Evolutionary conservation across 257 asterid genomes (phyloP).

Genomic region (Nicotiana tomentosiformis): DNA sequence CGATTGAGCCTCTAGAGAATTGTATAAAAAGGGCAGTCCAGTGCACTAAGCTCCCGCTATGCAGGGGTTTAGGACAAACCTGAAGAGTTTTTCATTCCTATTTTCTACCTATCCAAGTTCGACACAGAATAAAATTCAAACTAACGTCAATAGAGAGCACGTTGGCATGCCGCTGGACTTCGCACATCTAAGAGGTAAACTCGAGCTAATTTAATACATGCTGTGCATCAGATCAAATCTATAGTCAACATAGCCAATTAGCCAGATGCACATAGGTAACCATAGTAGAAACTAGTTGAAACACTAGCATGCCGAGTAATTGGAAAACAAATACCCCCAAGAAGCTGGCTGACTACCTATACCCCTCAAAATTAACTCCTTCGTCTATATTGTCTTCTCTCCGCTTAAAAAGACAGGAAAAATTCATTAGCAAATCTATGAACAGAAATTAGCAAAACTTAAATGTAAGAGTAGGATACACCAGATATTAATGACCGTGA

Average conservation of each 20-base stretch:
- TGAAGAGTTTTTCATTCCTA: neutral
- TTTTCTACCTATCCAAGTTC: neutral
- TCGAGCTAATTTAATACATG: neutral
- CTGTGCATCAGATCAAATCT: neutral
- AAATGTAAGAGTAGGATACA: neutral
- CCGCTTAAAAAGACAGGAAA: neutral
- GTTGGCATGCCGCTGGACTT: neutral
- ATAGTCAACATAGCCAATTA: neutral
- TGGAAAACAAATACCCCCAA: neutral
- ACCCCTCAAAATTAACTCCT: neutral
- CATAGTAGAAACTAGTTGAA: neutral
- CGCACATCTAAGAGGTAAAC: neutral
- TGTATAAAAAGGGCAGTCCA: no score
- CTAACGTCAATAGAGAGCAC: neutral
- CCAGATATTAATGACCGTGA: neutral
- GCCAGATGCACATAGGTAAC: neutral
- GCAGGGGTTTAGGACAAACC: neutral
- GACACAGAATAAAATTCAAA: neutral
- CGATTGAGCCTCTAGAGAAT: no score
- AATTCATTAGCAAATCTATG: constrained; percentile 1
- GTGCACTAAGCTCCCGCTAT: no score
- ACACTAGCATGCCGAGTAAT: neutral
- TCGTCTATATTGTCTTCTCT: neutral
- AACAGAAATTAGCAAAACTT: neutral
- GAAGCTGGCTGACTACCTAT: neutral